These are phyloP conservation scores for Alternaria tenuissima DNA, from an alignment of 2,329 filamentous ascomycete species.

Conservation along the genomic window DNA sequence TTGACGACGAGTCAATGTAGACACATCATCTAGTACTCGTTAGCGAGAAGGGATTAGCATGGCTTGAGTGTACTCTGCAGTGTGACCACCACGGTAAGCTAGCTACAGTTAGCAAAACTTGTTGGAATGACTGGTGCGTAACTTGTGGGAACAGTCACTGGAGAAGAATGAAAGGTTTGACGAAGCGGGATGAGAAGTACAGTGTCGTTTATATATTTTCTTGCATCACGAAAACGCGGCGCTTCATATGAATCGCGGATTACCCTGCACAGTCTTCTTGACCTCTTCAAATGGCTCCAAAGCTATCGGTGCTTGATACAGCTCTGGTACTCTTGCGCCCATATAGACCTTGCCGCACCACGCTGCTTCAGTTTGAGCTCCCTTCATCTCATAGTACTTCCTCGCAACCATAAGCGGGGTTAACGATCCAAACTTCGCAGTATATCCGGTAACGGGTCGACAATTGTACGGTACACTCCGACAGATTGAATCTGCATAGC, in stretches of 20 bases:
- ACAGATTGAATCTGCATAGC: constrained; percentile 45
- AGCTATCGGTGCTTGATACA: constrained; percentile 39
- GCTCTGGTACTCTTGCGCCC: constrained; percentile 39
- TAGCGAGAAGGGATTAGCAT: no score
- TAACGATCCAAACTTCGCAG: constrained; percentile 44
- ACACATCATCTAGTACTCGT: no score
- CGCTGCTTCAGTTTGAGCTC: constrained; percentile 31
- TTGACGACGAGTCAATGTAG: no score
- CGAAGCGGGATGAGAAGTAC: background rate
- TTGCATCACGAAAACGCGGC: no score
- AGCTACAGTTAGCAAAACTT: no score
- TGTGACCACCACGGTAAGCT: no score
- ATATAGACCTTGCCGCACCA: constrained; percentile 46
- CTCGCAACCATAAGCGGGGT: constrained; percentile 47
- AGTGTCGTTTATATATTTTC: background rate
- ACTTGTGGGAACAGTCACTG: background rate
- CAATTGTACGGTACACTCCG: constrained; percentile 44
- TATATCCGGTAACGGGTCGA: constrained; percentile 39
- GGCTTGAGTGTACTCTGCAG: no score
- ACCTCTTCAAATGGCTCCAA: constrained; percentile 40
- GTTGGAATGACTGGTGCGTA: no score
- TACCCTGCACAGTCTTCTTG: constrained; percentile 34
- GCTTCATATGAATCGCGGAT: constrained; percentile 32
- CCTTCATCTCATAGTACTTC: constrained; percentile 46
- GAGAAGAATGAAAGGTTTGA: background rate